These are phyloP conservation scores for Grosmannia huntii DNA, from an alignment of 2,329 filamentous ascomycete species.

Conservation along the genomic window DNA sequence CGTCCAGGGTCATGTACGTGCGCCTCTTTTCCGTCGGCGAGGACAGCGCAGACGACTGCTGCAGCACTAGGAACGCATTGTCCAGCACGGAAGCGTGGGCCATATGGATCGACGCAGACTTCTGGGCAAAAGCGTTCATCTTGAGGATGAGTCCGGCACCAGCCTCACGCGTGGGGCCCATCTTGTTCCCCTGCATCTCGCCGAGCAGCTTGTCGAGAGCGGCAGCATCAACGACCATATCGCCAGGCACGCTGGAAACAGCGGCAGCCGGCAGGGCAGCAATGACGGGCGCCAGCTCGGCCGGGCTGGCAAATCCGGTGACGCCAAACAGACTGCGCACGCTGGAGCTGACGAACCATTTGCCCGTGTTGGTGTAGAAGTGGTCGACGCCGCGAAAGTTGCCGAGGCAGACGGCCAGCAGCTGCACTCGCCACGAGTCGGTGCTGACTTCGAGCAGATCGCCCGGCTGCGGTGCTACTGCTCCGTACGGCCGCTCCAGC, in stretches of 20 bases:
- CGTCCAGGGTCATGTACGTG: slow-evolving; percentile 32
- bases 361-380: slow-evolving; percentile 40
- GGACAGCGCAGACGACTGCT: not conserved
- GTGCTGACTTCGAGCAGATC: slow-evolving; percentile 36
- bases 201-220: slow-evolving; percentile 19
- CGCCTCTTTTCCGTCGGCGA: slow-evolving; percentile 3
- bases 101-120: slow-evolving; percentile 33
- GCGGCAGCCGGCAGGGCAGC: slow-evolving; percentile 22
- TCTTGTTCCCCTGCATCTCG: slow-evolving; percentile 24
- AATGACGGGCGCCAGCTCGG: slow-evolving; percentile 29
- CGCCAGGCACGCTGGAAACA: not conserved
- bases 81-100: slow-evolving; percentile 34
- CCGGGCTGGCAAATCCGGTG: slow-evolving; percentile 27
- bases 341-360: slow-evolving; percentile 33
- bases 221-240: not conserved
- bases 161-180: slow-evolving; percentile 28
- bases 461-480: slow-evolving; percentile 23
- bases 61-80: slow-evolving; percentile 27
- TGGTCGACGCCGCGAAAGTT: slow-evolving; percentile 36
- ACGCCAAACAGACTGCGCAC: slow-evolving; percentile 37
- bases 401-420: slow-evolving; percentile 41
- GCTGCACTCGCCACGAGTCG: slow-evolving; percentile 22
- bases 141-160: slow-evolving; percentile 30
- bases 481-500: slow-evolving; percentile 9
- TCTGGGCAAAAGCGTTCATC: slow-evolving; percentile 32